A percentile compares a stretch with the other conserved stretches of the same genome.
These are phyloP conservation scores for Xeromyces bisporus DNA, from an alignment of 495 filamentous ascomycete species.

Conservation along the genomic window DNA sequence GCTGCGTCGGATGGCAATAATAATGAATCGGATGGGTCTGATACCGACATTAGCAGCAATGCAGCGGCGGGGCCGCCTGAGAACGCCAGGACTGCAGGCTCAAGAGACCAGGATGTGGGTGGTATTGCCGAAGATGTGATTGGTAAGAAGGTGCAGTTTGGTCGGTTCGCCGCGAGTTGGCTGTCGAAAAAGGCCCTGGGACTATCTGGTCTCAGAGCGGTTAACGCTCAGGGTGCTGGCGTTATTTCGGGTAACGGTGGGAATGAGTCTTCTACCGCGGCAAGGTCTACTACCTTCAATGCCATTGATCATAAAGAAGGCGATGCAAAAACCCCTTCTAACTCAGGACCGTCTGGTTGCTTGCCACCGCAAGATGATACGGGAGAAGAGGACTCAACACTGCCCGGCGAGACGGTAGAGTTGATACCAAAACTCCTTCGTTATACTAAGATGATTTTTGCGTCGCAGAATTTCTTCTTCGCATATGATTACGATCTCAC, in stretches of 20 bases:
- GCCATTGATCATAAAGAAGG: conserved; percentile 5
- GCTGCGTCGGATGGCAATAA: too few species aligned
- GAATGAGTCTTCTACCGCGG: conserved; percentile 2
- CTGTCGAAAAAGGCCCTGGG: conserved; percentile 71
- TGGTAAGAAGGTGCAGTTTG: conserved; percentile 57
- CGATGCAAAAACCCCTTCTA: conserved; percentile 1
- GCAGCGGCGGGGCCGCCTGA: conserved; percentile 14
- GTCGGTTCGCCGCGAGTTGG: conserved; percentile 77
- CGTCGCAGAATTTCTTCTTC: conserved; percentile 75
- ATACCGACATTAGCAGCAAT: conserved; percentile 18
- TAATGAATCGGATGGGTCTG: too few species aligned
- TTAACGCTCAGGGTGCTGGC: conserved; percentile 9
- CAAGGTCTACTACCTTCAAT: background rate
- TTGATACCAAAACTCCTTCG: conserved; percentile 72
- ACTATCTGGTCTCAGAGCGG: conserved; percentile 17
- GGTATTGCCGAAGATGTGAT: conserved; percentile 74
- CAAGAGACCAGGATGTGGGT: conserved; percentile 23
- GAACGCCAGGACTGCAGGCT: conserved; percentile 9
- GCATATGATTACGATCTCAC: conserved; percentile 88
- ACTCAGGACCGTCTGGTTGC: conserved; percentile 10
- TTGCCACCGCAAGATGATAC: conserved; percentile 4
- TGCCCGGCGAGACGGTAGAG: conserved; percentile 15
- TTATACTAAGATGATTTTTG: conserved; percentile 64
- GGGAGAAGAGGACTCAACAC: conserved; percentile 14
- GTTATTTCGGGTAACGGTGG: conserved; percentile 6